These are phyloP conservation scores for Crithidia expoeki DNA, from an alignment of 208 protist genomes.

Conservation along the genomic window DNA sequence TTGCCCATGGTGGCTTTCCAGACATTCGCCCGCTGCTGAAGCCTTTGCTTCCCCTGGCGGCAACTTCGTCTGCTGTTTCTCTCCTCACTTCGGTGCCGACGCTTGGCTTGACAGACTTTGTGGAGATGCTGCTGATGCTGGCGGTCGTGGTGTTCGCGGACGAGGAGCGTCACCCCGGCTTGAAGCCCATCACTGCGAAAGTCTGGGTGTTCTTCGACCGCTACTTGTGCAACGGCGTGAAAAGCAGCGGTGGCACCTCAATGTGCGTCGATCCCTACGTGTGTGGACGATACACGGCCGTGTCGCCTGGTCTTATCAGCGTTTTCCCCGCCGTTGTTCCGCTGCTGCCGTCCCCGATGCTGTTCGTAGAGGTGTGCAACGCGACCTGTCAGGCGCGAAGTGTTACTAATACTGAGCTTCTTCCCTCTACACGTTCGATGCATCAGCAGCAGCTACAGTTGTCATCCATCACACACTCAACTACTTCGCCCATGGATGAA, in stretches of 20 bases:
- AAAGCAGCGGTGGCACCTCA: background rate
- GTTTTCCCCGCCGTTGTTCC: conserved; percentile 25
- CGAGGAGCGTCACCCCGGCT: conserved; percentile 49
- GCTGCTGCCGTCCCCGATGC: conserved; percentile 18
- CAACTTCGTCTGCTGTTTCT: background rate
- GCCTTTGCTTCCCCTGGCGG: background rate
- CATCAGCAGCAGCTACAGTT: background rate
- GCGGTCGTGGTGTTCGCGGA: conserved; percentile 81
- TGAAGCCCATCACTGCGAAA: conserved; percentile 80
- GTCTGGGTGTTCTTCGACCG: conserved; percentile 80
- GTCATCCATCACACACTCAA: background rate
- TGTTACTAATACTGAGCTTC: too few species aligned
- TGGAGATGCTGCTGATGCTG: conserved; percentile 83
- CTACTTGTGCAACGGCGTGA: conserved; percentile 45
- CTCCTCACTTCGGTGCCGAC: conserved; percentile 9
- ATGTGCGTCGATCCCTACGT: conserved; percentile 42
- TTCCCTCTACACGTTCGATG: background rate
- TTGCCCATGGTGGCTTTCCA: conserved; percentile 64
- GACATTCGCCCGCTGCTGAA: conserved; percentile 47
- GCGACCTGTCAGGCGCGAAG: conserved; percentile 3
- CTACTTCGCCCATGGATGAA: background rate
- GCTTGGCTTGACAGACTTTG: conserved; percentile 73
- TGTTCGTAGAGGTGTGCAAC: conserved; percentile 34
- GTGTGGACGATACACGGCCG: conserved; percentile 22
- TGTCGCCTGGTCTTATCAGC: conserved; percentile 32